A percentile compares a stretch with the other conserved stretches of the same genome.
phyloP scores from a whole-genome alignment of 1,139 yeast genomes.

The Keqinozyma sinolaborantium region DNA sequence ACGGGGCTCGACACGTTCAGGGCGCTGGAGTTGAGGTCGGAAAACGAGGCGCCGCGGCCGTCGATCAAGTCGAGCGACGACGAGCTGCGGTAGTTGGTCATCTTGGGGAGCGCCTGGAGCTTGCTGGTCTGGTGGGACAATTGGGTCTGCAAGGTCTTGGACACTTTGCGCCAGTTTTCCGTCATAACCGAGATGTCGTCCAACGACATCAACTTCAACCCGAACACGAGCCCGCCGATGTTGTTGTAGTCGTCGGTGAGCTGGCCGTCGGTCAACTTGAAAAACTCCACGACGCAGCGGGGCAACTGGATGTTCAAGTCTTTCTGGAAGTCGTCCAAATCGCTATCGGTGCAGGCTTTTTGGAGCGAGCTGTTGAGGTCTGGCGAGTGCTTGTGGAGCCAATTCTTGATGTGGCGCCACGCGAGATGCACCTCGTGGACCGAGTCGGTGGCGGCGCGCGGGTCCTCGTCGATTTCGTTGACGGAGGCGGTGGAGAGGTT shows the following conservation, averaged over 20 bases:
- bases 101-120: slow-evolving; percentile 20
- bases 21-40: background rate
- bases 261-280: slow-evolving; percentile 69
- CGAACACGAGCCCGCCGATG: slow-evolving; percentile 60
- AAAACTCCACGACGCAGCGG: slow-evolving; percentile 55
- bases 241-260: slow-evolving; percentile 43
- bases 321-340: slow-evolving; percentile 59
- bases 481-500: slow-evolving; percentile 19
- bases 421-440: slow-evolving; percentile 62
- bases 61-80: slow-evolving; percentile 10
- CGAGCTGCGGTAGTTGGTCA: slow-evolving; percentile 15
- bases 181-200: slow-evolving; percentile 65
- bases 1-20: background rate
- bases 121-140: slow-evolving; percentile 19
- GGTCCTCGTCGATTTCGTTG: slow-evolving; percentile 8
- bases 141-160: slow-evolving; percentile 39
- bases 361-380: slow-evolving; percentile 57
- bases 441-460: slow-evolving; percentile 36
- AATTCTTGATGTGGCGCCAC: slow-evolving; percentile 66
- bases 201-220: slow-evolving; percentile 59
- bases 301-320: slow-evolving; percentile 60
- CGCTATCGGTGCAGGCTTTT: slow-evolving; percentile 62
- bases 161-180: slow-evolving; percentile 65
- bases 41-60: slow-evolving; percentile 3
- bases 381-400: slow-evolving; percentile 53